Percentiles rank a stretch among this genome's conserved stretches.
These are phyloP conservation scores for Saccharomycopsis schoenii DNA, from an alignment of 805 yeast genomes.

Conservation along the genomic window DNA sequence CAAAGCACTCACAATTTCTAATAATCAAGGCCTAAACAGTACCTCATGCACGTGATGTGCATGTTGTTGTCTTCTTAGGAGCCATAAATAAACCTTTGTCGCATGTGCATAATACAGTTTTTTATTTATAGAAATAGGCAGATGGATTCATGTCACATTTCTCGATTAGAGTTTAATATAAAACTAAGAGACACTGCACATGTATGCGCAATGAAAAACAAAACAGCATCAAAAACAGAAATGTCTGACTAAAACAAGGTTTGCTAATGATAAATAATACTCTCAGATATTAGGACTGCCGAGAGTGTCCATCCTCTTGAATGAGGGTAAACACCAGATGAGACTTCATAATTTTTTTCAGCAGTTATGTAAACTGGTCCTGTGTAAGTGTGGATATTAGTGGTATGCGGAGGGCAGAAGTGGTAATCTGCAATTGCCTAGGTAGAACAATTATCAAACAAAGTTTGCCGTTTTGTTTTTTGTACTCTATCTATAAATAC, in stretches of 20 bases:
- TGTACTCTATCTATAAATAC: too few species aligned
- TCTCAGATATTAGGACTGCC: not conserved
- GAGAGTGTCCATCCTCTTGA: not conserved
- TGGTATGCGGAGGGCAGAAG: too few species aligned
- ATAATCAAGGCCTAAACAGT: too few species aligned
- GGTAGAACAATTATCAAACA: too few species aligned
- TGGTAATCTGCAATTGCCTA: too few species aligned
- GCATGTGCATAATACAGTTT: too few species aligned
- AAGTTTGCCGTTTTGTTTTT: too few species aligned
- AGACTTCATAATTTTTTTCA: too few species aligned
- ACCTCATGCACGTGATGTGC: too few species aligned
- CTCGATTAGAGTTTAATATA: not conserved
- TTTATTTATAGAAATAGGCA: not conserved
- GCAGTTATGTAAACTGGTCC: too few species aligned
- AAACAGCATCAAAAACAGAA: not conserved
- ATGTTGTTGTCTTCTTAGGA: not conserved
- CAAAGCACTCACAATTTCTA: too few species aligned
- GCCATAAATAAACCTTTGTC: not conserved
- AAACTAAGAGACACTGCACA: not conserved
- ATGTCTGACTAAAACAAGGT: not conserved
- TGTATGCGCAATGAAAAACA: not conserved
- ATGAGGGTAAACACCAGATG: not conserved
- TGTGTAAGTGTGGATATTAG: too few species aligned
- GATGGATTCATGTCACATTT: not conserved
- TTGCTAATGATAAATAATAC: not conserved